Percentiles rank a stretch among this genome's conserved stretches.
Conservation (phyloP, 352 stramenopile genomes). For the Globisporangium lucens region DNA sequence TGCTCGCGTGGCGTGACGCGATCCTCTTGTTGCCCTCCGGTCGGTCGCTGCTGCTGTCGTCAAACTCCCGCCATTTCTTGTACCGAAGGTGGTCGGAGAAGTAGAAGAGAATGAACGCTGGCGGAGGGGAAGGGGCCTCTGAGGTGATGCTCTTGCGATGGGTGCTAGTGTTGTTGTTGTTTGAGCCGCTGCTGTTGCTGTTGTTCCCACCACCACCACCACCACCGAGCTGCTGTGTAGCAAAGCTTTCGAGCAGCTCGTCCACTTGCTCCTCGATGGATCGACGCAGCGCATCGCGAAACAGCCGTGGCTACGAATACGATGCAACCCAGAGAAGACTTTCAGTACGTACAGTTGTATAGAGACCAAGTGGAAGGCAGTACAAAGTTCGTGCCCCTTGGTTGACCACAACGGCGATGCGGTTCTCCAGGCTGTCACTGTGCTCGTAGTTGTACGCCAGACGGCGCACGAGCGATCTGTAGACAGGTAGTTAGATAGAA, state of each 20-base stretch:
- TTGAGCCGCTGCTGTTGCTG: neutral
- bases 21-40: neutral
- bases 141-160: neutral
- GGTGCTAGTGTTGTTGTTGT: neutral
- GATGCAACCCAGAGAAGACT: neutral
- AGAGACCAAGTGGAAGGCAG: neutral
- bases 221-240: neutral
- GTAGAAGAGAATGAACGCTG: constrained; percentile 36
- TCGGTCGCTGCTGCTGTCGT: neutral
- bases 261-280: constrained; percentile 40
- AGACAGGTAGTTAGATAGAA: neutral
- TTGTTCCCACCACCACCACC: constrained; percentile 1
- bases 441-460: constrained; percentile 52
- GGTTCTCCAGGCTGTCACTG: constrained; percentile 23
- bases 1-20: neutral
- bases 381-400: constrained; percentile 23
- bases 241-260: constrained; percentile 23
- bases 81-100: constrained; percentile 20
- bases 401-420: constrained; percentile 26
- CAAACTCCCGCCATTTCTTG: neutral
- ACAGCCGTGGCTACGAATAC: constrained; percentile 27
- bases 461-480: constrained; percentile 33
- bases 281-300: constrained; percentile 32
- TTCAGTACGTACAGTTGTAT: neutral
- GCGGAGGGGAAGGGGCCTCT: neutral